Evolutionary conservation across 257 asterid genomes (phyloP), one percentile per base, ranked within the genome.

Genomic region (Rauvolfia tetraphylla): DNA sequence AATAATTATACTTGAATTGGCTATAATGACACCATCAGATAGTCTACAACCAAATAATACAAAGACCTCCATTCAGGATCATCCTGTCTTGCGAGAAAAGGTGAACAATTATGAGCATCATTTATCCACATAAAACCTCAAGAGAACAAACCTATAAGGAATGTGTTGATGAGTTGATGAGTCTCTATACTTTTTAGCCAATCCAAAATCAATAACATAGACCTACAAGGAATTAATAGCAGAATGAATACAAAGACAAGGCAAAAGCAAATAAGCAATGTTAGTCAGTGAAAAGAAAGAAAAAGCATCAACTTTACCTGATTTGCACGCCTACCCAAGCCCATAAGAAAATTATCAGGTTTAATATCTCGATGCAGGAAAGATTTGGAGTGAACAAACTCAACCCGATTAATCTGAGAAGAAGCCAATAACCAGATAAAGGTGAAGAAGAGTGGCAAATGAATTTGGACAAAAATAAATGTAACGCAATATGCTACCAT

Each of bases 281-380:
- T 46, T 49, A 53, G 4, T 29, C 22, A 53, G 74, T 41, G 42
- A 65, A 74, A 72, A 34, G 57, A 74, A 51, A 76, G 34, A 33
- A 48, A 65, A 68, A 79, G 41, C 33, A 51, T 57, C 25, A 66
- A 29, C 33, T 63, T 53, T 62, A 93, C 98, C 96, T 89, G 98
- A 85, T 89, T 88, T 31, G 94, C 98, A 69, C 89, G 96, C 79
- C 93, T 89, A 57, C 97, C 97, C 81, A 92, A 81, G 78, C 97
- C 97, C 92, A 89, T 90, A 33, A 92, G 88, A 88, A 92, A 92
- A 79, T 92, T 91, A 78, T 92, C 98, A 0, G 98, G 98, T 78
- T 92, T 91, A 66, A 92, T 89, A 81, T 92, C 98, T 49, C 97
- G 96, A 73, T 92, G 98, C 74, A 92, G 83, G 86, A 90, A 92